phyloP scores from a whole-genome alignment of 371 early-diverging fungal genomes.

The Mucor saturninus region DNA sequence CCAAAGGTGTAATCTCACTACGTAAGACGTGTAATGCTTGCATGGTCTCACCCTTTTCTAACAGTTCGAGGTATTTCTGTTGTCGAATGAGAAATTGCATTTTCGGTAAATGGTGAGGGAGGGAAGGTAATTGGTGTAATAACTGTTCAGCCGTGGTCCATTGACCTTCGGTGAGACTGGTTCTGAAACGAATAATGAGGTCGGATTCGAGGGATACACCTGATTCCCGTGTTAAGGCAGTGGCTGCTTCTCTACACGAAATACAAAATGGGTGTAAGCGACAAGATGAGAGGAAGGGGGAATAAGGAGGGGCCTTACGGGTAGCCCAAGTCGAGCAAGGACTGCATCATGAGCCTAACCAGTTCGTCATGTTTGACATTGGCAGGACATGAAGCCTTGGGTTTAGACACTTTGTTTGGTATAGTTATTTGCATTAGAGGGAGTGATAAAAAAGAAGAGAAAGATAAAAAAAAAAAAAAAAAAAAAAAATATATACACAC shows the following conservation, averaged over 20 bases:
- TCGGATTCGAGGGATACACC: slow-evolving; percentile 71
- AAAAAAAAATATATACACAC: slow-evolving; percentile 2
- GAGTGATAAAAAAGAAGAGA: background rate
- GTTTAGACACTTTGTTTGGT: background rate
- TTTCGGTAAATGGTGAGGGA: slow-evolving; percentile 21
- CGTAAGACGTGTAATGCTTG: slow-evolving; percentile 74
- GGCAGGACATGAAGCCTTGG: background rate
- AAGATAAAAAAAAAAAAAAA: background rate
- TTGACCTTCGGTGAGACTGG: slow-evolving; percentile 70
- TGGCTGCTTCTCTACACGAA: slow-evolving; percentile 65
- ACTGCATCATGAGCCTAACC: slow-evolving; percentile 85
- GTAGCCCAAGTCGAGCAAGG: slow-evolving; percentile 83
- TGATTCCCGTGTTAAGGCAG: slow-evolving; percentile 72
- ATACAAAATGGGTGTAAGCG: background rate
- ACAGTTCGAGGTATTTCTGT: slow-evolving; percentile 84
- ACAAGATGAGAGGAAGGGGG: background rate
- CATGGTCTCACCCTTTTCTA: slow-evolving; percentile 65
- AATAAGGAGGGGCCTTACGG: slow-evolving; percentile 49
- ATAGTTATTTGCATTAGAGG: slow-evolving; percentile 29
- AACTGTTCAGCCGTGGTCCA: slow-evolving; percentile 73
- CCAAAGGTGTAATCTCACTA: slow-evolving; percentile 75
- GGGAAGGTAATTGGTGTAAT: slow-evolving; percentile 48
- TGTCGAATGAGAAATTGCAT: slow-evolving; percentile 72
- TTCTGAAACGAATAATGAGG: slow-evolving; percentile 63
- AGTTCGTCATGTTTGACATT: slow-evolving; percentile 69